phyloP scores from a whole-genome alignment of 192 early-diverging fungal genomes.

The Chytriomyces sp. region DNA sequence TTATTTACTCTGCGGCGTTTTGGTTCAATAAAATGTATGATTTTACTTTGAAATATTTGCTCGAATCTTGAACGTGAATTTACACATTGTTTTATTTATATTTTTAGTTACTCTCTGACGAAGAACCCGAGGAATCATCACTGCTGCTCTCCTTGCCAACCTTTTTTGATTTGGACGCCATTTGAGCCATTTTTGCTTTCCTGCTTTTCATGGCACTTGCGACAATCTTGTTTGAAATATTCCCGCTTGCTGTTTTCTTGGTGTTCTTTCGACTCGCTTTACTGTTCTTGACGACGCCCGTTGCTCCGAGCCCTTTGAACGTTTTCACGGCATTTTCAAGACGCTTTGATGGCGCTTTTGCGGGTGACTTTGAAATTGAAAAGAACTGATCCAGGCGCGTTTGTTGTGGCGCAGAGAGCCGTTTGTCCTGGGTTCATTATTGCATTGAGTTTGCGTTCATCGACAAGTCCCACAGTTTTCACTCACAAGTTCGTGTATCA shows the following conservation, averaged over 20 bases:
- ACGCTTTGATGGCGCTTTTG: constrained; percentile 16
- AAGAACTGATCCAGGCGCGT: constrained; percentile 49
- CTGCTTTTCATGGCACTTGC: background rate
- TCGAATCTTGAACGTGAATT: too few relatives aligned
- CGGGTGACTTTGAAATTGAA: background rate
- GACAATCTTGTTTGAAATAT: background rate
- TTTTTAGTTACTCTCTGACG: too few relatives aligned
- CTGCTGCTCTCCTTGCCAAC: too few relatives aligned
- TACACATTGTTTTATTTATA: too few relatives aligned
- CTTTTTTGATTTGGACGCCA: too few relatives aligned
- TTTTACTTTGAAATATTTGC: too few relatives aligned
- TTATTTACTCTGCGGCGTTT: too few relatives aligned
- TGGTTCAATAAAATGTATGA: too few relatives aligned
- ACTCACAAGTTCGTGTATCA: constrained; percentile 58
- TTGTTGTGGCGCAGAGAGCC: constrained; percentile 19
- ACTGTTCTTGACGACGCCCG: background rate
- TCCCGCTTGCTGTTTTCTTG: background rate
- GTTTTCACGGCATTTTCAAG: constrained; percentile 5
- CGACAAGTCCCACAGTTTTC: background rate
- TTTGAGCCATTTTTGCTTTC: background rate
- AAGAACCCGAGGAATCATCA: too few relatives aligned
- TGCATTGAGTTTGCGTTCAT: background rate
- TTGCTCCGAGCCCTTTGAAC: background rate
- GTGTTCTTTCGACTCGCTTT: background rate
- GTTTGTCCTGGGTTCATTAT: constrained; percentile 18